Conservation (phyloP, 768 basidiomycete genomes). For the Sistotremastrum suecicum region DNA sequence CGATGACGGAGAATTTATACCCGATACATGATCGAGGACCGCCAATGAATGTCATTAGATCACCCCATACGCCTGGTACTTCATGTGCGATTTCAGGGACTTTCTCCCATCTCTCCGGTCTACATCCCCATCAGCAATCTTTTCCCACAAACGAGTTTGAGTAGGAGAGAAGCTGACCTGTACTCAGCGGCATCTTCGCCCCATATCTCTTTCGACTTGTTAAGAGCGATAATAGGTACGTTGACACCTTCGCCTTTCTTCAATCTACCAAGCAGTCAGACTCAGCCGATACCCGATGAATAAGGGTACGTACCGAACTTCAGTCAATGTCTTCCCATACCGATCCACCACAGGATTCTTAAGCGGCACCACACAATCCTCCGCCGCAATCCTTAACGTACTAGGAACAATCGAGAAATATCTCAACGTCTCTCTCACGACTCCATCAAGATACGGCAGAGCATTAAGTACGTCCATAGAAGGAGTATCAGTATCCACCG, state of each 20-base stretch:
- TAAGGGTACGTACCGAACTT: slow-evolving; percentile 3
- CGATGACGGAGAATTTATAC: slow-evolving; percentile 15
- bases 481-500: slow-evolving; percentile 8
- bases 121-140: neutral
- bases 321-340: slow-evolving; percentile 4
- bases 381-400: slow-evolving; percentile 5
- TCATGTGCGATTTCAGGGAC: slow-evolving; percentile 4
- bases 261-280: slow-evolving; percentile 6
- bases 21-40: slow-evolving; percentile 18
- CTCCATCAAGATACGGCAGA: slow-evolving; percentile 16
- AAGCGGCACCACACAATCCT: slow-evolving; percentile 11
- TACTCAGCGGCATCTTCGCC: slow-evolving; percentile 19
- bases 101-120: slow-evolving; percentile 17
- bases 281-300: too few species aligned
- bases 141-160: too few species aligned
- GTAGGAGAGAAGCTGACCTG: slow-evolving; percentile 8
- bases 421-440: slow-evolving; percentile 10
- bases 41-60: slow-evolving; percentile 16
- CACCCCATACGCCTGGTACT: slow-evolving; percentile 14
- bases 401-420: slow-evolving; percentile 5
- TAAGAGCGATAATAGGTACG: slow-evolving; percentile 15
- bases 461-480: slow-evolving; percentile 16
- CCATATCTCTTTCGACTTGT: slow-evolving; percentile 14
- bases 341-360: slow-evolving; percentile 8
- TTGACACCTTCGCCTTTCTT: slow-evolving; percentile 16